phyloP scores from a whole-genome alignment of 2,329 filamentous ascomycete species.

The Claviceps arundinis region DNA sequence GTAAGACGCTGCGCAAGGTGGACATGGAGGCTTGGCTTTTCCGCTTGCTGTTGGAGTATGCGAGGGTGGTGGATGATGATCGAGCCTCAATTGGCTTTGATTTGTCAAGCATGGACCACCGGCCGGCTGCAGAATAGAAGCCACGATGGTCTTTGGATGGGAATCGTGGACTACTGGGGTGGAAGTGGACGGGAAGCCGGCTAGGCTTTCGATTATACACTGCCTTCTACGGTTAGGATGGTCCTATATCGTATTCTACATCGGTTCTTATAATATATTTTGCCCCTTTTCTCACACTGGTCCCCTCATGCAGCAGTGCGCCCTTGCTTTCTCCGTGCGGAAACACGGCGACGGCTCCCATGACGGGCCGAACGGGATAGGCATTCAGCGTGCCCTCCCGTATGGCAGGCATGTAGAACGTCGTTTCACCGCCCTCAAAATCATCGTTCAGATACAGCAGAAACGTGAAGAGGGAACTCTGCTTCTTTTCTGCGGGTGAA shows the following conservation, averaged over 20 bases:
- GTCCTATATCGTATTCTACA: slow-evolving; percentile 53
- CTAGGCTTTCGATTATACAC: too few relatives aligned
- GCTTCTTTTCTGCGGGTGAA: slow-evolving; percentile 43
- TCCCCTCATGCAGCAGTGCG: slow-evolving; percentile 55
- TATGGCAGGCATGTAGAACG: slow-evolving; percentile 53
- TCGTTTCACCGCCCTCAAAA: slow-evolving; percentile 58
- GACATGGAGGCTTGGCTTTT: slow-evolving; percentile 61
- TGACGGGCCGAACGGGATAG: slow-evolving; percentile 54
- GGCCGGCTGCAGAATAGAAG: too few relatives aligned
- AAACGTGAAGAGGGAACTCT: slow-evolving; percentile 58
- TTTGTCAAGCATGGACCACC: slow-evolving; percentile 6
- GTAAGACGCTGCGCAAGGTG: slow-evolving; percentile 54
- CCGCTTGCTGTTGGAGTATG: slow-evolving; percentile 55
- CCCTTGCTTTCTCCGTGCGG: slow-evolving; percentile 55
- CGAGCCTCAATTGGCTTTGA: slow-evolving; percentile 44
- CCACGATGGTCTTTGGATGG: too few relatives aligned
- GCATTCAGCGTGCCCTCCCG: slow-evolving; percentile 55
- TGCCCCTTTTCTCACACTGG: slow-evolving; percentile 52
- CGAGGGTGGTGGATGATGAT: slow-evolving; percentile 50
- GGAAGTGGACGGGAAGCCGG: too few relatives aligned
- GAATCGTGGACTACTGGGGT: too few relatives aligned
- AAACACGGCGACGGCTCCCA: slow-evolving; percentile 56
- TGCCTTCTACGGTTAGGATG: slow-evolving; percentile 3
- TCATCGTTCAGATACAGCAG: slow-evolving; percentile 59
- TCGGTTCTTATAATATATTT: slow-evolving; percentile 60